Evolutionary conservation across 164 flowering plant genomes (phyloP), one percentile per base, ranked within the genome.

Genomic region (Amborella trichopoda): DNA sequence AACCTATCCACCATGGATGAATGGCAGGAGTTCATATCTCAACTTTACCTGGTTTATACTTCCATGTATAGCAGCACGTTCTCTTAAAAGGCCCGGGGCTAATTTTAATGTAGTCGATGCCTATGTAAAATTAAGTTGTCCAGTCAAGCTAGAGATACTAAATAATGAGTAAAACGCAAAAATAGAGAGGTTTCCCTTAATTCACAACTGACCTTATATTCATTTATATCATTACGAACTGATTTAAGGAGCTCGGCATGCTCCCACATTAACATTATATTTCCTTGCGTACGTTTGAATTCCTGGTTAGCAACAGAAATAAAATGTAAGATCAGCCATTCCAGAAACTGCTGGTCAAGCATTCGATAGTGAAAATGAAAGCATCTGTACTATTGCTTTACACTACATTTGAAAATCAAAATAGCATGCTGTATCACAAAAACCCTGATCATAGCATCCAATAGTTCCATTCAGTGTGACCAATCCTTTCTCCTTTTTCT

Each of bases 231-330:
- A 65, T 84, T 88, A 53, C 94, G 61, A 26, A 84, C 89, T 17
- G 89, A 81, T 66, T 73, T 76, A 14, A 84, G 67, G 57, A 84
- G 94, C 57, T 78, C 94, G 39, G 89, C 84, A 58, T 84, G 89
- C 67, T 84, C 94, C 64, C 63, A 73, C 84, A 77, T 74, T 42
- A 89, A 78, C 53, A 55, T 81, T 51, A 77, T 81, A 52, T 81
- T 84, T 38, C 86, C 86, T 58, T 76, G 81, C 44, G 68, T 84
- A 28, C 86, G 72, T 59, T 70, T 69, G 39, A 74, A 83, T 63
- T 83, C 94, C 94, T 81, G 47, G 8, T n/a, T n/a, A n/a, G n/a
- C n/a, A n/a, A n/a, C n/a, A n/a, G n/a, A n/a, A n/a, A n/a, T n/a
- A n/a, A n/a, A n/a, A n/a, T n/a, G n/a, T n/a, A n/a, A n/a, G n/a